phyloP scores from a whole-genome alignment of 106 monocot genomes.

The Apostasia shenzhenica region DNA sequence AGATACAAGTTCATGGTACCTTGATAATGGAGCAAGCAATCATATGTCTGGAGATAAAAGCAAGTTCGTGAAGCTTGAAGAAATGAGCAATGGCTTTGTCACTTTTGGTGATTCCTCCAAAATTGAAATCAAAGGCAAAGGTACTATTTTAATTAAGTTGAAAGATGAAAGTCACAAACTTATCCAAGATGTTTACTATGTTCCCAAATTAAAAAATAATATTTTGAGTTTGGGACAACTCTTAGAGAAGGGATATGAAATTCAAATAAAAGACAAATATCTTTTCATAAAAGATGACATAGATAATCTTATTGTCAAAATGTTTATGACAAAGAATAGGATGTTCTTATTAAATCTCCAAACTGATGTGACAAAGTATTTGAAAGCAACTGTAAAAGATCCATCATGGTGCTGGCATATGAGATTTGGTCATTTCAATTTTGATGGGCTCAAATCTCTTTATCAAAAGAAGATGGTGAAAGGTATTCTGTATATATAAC shows the following conservation, averaged over 20 bases:
- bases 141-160: not conserved
- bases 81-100: not conserved
- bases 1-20: not conserved
- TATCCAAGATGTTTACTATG: not conserved
- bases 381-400: not conserved
- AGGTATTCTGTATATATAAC: no score
- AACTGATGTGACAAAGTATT: no score
- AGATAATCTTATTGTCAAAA: not conserved
- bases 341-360: not conserved
- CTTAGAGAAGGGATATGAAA: not conserved
- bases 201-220: not conserved
- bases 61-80: constrained; percentile 2
- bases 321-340: not conserved
- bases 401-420: not conserved
- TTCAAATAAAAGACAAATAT: not conserved
- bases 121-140: not conserved
- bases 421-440: constrained; percentile 8
- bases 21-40: not conserved
- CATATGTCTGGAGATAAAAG: constrained; percentile 7
- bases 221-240: not conserved
- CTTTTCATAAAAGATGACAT: not conserved
- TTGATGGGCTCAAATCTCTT: not conserved
- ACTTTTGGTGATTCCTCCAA: not conserved
- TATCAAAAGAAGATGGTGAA: not conserved
- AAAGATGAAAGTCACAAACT: constrained; percentile 4